Evolutionary conservation across 2,329 filamentous ascomycete genomes (phyloP).

Genomic region (Aaosphaeria arxii): DNA sequence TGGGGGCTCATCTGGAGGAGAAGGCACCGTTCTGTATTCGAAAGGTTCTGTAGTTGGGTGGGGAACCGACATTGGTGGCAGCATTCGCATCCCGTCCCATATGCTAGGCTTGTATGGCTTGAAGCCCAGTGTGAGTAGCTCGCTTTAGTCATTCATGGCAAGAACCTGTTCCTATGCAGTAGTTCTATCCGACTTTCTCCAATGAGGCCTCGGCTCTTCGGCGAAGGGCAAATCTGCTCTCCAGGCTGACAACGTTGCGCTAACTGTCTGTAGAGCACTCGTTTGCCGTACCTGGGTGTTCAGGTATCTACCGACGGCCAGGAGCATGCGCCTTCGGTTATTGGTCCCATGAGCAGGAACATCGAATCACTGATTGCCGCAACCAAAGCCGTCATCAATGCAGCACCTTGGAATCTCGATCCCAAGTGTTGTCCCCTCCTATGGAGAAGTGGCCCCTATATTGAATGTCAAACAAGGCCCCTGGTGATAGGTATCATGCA

Average conservation of each 20-base stretch:
- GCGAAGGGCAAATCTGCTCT: too few species aligned
- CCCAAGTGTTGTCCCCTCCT: constrained; percentile 52
- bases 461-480: constrained; percentile 40
- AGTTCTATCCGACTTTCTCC: too few species aligned
- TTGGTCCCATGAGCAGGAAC: constrained; percentile 59
- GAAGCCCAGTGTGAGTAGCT: constrained; percentile 43
- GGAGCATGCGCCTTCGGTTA: constrained; percentile 60
- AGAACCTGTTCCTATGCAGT: too few species aligned
- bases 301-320: constrained; percentile 63
- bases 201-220: too few species aligned
- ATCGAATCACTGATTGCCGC: constrained; percentile 49
- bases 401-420: constrained; percentile 54
- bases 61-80: constrained; percentile 58
- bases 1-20: constrained; percentile 60
- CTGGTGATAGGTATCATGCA: constrained; percentile 51
- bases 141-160: neutral
- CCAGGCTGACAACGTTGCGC: neutral
- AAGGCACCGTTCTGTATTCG: constrained; percentile 56
- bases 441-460: constrained; percentile 51
- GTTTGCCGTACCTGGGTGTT: constrained; percentile 58
- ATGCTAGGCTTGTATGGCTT: constrained; percentile 59
- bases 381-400: constrained; percentile 48
- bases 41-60: constrained; percentile 55
- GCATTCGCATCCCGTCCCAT: constrained; percentile 57
- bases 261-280: constrained; percentile 45